Base-by-base conservation (phyloP, 2,329 filamentous ascomycete genomes). In the Penicillium oxalicum region DNA sequence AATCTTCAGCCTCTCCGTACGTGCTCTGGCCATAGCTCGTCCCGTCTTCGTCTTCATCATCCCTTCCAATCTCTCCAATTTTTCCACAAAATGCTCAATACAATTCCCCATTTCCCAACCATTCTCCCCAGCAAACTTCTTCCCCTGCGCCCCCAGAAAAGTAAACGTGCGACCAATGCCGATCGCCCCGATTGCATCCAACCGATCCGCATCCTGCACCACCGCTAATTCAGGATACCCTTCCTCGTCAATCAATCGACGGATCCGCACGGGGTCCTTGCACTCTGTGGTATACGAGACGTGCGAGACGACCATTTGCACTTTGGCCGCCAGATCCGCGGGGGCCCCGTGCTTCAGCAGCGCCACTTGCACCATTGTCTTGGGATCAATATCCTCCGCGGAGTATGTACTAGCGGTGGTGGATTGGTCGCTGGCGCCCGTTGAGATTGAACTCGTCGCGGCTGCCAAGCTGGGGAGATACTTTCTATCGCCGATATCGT, bases 111-210 rank as follows among this genome's bases (percentile, higher is more conserved):
- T 71, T 38, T 75, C 77, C 64, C 66, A 69, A 32, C 47, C 50
- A 5, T 55, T 55, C 3, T 58, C 58, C 2, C 48, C 48, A 2
- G 55, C 47, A 36, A 59, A 62, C 27, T 64, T 60, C 40, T 58
- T 57, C 11, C 62, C 60, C 50, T 64, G 59, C 7, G 83, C 84
- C 0, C 85, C 90, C 0, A 86, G 82, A 65, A 83, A 96, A 0
- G 85, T 83, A 65, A 93, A 91, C 36, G 80, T 81, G 38, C 91
- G 75, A 2, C 81, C 91, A 48, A 95, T 84, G 0, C 91, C 91
- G 28, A 96, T 80, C 0, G 87, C 88, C 1, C 91, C 91, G 43
- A 96, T 83, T 4, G 90, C 87, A 70, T 97, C 91, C n/a, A 97
- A 74, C 5, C 91, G 78, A 72, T 96, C 91, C 4, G 91, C 91